A percentile compares a stretch with the other conserved stretches of the same genome.
Evolutionary conservation across 1,284 basidiomycete genomes (phyloP).

Genomic region (Sporisorium exsertum): DNA sequence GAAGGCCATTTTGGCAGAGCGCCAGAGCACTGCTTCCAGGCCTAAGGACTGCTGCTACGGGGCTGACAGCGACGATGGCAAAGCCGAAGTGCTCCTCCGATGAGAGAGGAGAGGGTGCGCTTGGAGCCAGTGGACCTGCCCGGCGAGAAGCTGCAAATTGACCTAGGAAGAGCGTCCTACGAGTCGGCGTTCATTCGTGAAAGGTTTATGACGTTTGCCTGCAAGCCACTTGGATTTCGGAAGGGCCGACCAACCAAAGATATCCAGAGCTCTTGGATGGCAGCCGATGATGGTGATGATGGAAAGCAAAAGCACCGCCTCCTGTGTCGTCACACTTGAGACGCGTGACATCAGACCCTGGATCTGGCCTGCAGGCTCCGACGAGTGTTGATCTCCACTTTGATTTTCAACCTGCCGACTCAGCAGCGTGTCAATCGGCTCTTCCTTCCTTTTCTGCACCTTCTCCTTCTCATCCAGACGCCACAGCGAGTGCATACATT

Average conservation of each 20-base stretch:
- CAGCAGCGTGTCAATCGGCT: slow-evolving; percentile 9
- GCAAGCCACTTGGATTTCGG: slow-evolving; percentile 1
- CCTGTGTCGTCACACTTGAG: background rate
- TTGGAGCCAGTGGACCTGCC: background rate
- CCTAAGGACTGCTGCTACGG: no score
- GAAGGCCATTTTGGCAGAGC: slow-evolving; percentile 25
- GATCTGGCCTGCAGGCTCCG: background rate
- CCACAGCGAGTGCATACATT: no score
- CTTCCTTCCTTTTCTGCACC: background rate
- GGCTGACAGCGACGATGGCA: background rate
- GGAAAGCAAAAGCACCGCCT: slow-evolving; percentile 4
- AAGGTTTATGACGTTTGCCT: background rate
- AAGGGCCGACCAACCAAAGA: background rate
- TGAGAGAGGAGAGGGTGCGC: background rate
- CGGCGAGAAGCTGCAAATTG: background rate
- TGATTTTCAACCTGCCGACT: slow-evolving; percentile 10
- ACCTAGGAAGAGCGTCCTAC: no score
- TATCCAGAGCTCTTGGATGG: slow-evolving; percentile 5
- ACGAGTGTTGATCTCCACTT: slow-evolving; percentile 31
- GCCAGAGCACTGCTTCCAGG: no score
- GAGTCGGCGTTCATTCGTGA: background rate
- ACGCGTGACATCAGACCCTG: slow-evolving; percentile 27
- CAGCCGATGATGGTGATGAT: slow-evolving; percentile 18
- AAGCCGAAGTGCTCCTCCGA: background rate
- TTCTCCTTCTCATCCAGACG: background rate